Evolutionary conservation across 495 filamentous ascomycete genomes (phyloP), one percentile per base, ranked within the genome.

Genomic region (Glonium stellatum): DNA sequence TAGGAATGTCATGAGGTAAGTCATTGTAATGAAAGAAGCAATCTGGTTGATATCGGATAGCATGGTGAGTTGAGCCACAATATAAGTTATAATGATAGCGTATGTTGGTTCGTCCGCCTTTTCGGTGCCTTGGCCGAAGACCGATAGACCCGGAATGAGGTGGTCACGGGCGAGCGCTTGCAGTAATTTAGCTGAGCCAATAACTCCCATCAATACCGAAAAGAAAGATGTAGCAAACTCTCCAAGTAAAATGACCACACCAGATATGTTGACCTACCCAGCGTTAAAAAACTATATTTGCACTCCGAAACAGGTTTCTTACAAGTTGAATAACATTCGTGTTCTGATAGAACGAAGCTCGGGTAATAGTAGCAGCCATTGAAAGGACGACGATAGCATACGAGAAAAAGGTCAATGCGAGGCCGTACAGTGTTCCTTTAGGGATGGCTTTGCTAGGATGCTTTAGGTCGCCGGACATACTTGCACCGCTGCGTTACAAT

Each of bases 21-120:
- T 86, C 88, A 92, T 95, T 5, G 90, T 91, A 48, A 91, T 85
- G 57, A 92, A 86, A 1, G 87, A 90, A 13, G 90, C 90, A 58
- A 95, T 93, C 57, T 88, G 86, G 72, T 95, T 95, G 66, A 95
- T 82, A 67, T 93, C 85, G 56, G 86, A 87, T 37, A 95, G 79
- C 76, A 95, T 88, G 4, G 88, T 89, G 23, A 91, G 55, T 68
- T 95, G 90, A 1, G 89, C 83, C 36, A 90, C 80, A 12, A 87
- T 59, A 61, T 84, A 92, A 0, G 89, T 93, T 27, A 90, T 69
- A 50, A 93, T 73, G 53, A 95, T 89, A 2, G 90, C 90, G 63
- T 82, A 77, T 6, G 85, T 79, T 0, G 90, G 90, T 63, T 95
- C 89, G 66, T 95, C 90, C 36, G 76, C 80, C 49, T 80, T 82